Evolutionary conservation across 805 yeast genomes (phyloP).

Genomic region (Pichia phayaonensis): DNA sequence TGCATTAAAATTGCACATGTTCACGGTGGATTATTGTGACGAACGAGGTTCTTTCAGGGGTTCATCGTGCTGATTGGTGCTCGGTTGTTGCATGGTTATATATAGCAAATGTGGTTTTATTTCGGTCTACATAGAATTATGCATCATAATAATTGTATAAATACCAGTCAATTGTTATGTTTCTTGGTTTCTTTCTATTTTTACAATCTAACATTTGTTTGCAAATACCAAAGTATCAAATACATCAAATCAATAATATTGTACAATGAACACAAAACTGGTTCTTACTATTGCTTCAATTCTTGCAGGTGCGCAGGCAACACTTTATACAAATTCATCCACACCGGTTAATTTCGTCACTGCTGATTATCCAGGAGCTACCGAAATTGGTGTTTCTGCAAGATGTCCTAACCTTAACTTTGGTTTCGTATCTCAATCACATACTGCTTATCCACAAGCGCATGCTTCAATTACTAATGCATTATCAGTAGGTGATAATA

Average conservation of each 20-base stretch:
- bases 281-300: background rate
- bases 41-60: background rate
- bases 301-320: background rate
- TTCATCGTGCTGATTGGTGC: background rate
- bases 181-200: too few relatives aligned
- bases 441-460: conserved; percentile 16
- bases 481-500: conserved; percentile 6
- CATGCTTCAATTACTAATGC: conserved; percentile 11
- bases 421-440: conserved; percentile 4
- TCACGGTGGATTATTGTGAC: background rate
- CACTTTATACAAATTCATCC: background rate
- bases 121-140: background rate
- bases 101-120: background rate
- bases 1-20: background rate
- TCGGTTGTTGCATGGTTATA: background rate
- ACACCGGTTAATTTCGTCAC: conserved; percentile 8
- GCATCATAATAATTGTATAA: background rate
- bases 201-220: too few relatives aligned
- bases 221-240: too few relatives aligned
- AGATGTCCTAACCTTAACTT: conserved; percentile 15
- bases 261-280: background rate
- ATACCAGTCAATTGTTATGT: background rate
- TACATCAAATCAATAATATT: too few relatives aligned
- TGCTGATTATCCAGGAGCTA: conserved; percentile 1
- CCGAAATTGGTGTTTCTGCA: conserved; percentile 1